Percentiles rank a stretch among this genome's conserved stretches.
Conservation (phyloP, 257 asterid species). For the Anisodus acutangulus region DNA sequence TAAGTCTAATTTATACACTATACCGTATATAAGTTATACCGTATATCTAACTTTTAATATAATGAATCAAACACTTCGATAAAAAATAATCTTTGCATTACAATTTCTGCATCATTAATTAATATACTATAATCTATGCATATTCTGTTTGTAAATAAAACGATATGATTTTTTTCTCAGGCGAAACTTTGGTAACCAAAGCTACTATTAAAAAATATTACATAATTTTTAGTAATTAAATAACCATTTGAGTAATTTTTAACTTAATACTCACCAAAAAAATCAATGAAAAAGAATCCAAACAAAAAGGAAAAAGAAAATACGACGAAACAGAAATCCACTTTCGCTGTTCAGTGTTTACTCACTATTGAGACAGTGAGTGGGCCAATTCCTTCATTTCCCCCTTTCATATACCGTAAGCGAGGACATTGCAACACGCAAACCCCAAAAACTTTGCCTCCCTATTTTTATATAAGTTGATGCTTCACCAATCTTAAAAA, state of each 20-base stretch:
- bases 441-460: background rate
- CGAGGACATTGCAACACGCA: background rate
- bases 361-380: background rate
- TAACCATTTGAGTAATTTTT: background rate
- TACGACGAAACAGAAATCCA: background rate
- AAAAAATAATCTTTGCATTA: no score
- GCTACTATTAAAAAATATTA: no score
- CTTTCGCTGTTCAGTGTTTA: background rate
- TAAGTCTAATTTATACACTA: no score
- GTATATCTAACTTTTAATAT: no score
- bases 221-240: no score
- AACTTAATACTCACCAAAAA: background rate
- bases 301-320: background rate
- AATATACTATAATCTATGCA: no score
- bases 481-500: background rate
- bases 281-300: background rate
- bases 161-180: no score
- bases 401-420: background rate
- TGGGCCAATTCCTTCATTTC: background rate
- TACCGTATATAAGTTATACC: no score
- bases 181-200: no score
- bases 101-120: no score
- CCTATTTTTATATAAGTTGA: background rate
- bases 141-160: no score
- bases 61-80: no score